Conservation (phyloP, 805 yeast species). For the Starmera quercuum region DNA sequence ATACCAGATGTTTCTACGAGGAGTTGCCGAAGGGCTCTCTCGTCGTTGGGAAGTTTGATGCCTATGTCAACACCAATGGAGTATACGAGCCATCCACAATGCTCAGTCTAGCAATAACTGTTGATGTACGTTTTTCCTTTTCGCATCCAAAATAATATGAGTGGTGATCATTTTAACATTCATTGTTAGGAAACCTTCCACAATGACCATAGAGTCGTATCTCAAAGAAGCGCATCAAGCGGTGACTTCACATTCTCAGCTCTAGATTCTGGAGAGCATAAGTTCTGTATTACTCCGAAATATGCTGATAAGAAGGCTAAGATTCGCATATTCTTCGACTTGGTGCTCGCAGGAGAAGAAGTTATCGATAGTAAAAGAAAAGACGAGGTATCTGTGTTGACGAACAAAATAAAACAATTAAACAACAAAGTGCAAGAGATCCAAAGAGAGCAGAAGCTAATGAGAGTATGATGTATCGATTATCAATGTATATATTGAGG, state of each 20-base stretch:
- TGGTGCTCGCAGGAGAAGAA: conserved; percentile 60
- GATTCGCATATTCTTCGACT: conserved; percentile 68
- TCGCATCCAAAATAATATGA: conserved; percentile 1
- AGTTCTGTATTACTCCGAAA: conserved; percentile 62
- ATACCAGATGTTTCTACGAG: conserved; percentile 76
- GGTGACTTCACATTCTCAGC: conserved; percentile 81
- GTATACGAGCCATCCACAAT: conserved; percentile 47
- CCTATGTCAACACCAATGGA: conserved; percentile 44
- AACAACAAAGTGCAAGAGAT: conserved; percentile 50
- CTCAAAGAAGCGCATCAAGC: conserved; percentile 50
- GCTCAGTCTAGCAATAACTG: conserved; percentile 58
- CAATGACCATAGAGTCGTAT: conserved; percentile 68
- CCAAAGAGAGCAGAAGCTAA: conserved; percentile 55
- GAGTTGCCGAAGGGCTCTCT: conserved; percentile 73
- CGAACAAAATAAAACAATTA: conserved; percentile 48
- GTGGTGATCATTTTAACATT: conserved; percentile 5
- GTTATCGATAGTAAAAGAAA: conserved; percentile 56
- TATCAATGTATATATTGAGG: too few species aligned
- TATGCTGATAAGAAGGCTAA: conserved; percentile 33
- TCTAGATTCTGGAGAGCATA: conserved; percentile 77
- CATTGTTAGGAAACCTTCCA: conserved; percentile 62
- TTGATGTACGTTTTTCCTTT: conserved; percentile 37
- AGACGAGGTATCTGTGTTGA: conserved; percentile 43
- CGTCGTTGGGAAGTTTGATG: conserved; percentile 71
- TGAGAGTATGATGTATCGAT: conserved; percentile 25